phyloP scores from a whole-genome alignment of 2,329 filamentous ascomycete genomes.

The Apiospora kogelbergensis region DNA sequence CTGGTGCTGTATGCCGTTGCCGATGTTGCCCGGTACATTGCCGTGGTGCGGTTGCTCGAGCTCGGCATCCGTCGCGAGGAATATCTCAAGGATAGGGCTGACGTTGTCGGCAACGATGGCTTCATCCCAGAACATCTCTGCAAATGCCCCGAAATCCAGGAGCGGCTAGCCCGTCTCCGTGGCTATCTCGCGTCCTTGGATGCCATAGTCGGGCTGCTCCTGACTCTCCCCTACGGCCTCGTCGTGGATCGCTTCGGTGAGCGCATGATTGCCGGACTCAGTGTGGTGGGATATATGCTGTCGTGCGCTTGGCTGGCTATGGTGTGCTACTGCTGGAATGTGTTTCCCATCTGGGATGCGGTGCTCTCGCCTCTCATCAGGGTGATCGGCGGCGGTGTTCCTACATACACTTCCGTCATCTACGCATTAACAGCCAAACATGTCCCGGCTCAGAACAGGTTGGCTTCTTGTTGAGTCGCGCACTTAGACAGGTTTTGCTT shows the following conservation, averaged over 20 bases:
- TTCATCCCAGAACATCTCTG: conserved; percentile 10
- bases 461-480: too few relatives aligned
- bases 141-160: conserved; percentile 1
- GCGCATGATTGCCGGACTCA: not conserved
- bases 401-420: not conserved
- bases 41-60: conserved; percentile 6
- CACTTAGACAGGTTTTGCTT: not conserved
- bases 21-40: not conserved
- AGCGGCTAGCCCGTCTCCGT: not conserved
- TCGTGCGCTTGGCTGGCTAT: not conserved
- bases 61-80: conserved; percentile 11
- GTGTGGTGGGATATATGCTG: not conserved
- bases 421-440: not conserved
- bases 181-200: conserved; percentile 7
- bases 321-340: not conserved
- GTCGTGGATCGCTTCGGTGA: not conserved
- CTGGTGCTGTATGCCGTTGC: conserved; percentile 1
- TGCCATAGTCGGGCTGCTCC: not conserved
- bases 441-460: not conserved
- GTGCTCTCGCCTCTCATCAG: conserved; percentile 1
- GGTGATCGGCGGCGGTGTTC: not conserved
- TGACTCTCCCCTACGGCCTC: not conserved
- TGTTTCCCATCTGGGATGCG: not conserved
- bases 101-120: not conserved
- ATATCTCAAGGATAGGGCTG: not conserved